A percentile compares a stretch with the other conserved stretches of the same genome.
Conservation (phyloP, 1,139 yeast species). For the Keqinozyma sinolaborantium region DNA sequence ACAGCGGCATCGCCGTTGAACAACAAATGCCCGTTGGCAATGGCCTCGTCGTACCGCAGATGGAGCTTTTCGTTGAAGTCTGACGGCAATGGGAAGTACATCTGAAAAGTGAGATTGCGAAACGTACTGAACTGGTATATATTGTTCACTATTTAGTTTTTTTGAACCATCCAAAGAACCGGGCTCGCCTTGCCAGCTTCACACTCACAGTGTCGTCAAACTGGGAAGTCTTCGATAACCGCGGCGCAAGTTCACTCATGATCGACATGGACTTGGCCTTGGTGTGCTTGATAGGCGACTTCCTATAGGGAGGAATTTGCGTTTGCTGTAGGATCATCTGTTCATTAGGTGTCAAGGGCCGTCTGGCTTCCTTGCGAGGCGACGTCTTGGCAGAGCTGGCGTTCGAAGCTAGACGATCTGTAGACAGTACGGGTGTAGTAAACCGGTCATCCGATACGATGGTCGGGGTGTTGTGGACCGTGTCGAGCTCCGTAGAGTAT, state of each 20-base stretch:
- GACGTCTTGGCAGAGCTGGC: conserved; percentile 2
- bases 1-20: conserved; percentile 30
- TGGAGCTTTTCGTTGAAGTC: conserved; percentile 21
- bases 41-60: conserved; percentile 26
- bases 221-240: conserved; percentile 6
- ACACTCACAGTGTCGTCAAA: conserved; percentile 6
- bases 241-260: conserved; percentile 8
- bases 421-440: conserved; percentile 1
- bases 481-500: conserved; percentile 7
- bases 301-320: conserved; percentile 20
- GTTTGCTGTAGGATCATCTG: conserved; percentile 25
- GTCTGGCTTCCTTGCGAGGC: conserved; percentile 16
- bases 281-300: conserved; percentile 4
- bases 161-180: conserved; percentile 14
- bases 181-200: conserved; percentile 8
- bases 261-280: conserved; percentile 12
- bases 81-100: conserved; percentile 22
- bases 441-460: conserved; percentile 3
- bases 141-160: conserved; percentile 6
- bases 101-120: conserved; percentile 4
- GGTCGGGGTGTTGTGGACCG: conserved; percentile 9
- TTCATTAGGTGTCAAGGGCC: conserved; percentile 29
- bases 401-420: no score
- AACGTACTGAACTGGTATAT: no score
- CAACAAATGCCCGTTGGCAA: conserved; percentile 18